Evolutionary conservation across 306 rosid genomes (phyloP), one percentile per base, ranked within the genome.

Genomic region (Bauhinia variegata): DNA sequence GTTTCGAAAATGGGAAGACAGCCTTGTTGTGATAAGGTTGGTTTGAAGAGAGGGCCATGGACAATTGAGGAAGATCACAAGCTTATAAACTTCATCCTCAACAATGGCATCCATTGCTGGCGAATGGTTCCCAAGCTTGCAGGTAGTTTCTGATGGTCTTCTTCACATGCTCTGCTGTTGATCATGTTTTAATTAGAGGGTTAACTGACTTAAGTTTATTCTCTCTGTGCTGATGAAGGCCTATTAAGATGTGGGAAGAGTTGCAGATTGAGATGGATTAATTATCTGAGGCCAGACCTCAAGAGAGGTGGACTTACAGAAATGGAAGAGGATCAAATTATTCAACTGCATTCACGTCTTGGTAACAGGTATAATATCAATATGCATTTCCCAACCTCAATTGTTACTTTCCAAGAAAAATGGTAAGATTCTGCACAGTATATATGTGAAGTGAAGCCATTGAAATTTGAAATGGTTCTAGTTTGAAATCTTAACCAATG

Each of bases 1-100:
- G 28, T 14, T 75, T 17, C 32, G 30, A 70, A 68, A 65, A 93
- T 93, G 99, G 99, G 96, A 75, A 85, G 99, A 60, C 88, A 86
- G 32, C 99, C 99, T 51, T 93, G 99, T 78, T 93, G 96, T 69
- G 97, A 90, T 61, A 93, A 90, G 82, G 72, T 90, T 77, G 99
- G 99, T 43, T 67, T 90, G 68, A 93, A 93, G 72, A 75, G 96
- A 80, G 99, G 99, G 52, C 99, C 99, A 4, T 93, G 99, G 99
- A 90, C 99, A 4, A 80, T 90, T 16, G 99, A 93, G 41, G 99
- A 93, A 77, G 99, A 93, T 85, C 92, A 88, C 54, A 90, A 83
- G 70, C 99, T 93, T 59, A 60, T 90, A 69, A 90, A 75, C 57
- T 93, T 93, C 67, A 93, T 93, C 38, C 96, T 88, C 82, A 85